Evolutionary conservation across 306 rosid species (phyloP).

Genomic region (Prunus mongolica): DNA sequence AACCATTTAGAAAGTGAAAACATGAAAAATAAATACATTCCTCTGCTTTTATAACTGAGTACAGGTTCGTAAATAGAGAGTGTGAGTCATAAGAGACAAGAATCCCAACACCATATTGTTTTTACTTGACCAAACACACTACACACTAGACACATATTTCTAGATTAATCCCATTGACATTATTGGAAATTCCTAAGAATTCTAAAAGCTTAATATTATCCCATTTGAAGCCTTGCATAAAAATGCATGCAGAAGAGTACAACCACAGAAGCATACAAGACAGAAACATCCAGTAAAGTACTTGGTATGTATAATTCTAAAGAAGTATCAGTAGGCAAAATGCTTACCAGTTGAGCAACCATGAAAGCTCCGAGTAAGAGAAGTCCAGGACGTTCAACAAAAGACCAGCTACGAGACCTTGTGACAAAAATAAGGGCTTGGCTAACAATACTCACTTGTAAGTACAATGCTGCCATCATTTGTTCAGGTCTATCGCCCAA

Average conservation of each 20-base stretch:
- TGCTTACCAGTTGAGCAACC: slow-evolving; percentile 85
- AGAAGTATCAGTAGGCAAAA: neutral
- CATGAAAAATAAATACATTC: neutral
- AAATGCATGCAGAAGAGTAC: no score
- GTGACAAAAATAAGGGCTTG: slow-evolving; percentile 97
- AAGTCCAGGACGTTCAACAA: slow-evolving; percentile 82
- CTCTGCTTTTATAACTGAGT: neutral
- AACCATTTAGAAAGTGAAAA: neutral
- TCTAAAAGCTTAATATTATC: no score
- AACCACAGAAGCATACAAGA: no score
- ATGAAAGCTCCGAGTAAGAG: slow-evolving; percentile 80
- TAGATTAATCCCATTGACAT: no score
- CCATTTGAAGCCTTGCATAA: no score
- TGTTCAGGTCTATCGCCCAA: slow-evolving; percentile 17
- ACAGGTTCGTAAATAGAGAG: neutral
- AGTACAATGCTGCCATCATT: slow-evolving; percentile 98
- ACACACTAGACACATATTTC: neutral
- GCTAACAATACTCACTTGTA: slow-evolving; percentile 97
- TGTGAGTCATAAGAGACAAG: neutral
- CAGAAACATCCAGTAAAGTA: no score
- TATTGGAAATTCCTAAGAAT: no score
- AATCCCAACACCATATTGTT: neutral
- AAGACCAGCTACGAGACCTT: slow-evolving; percentile 97
- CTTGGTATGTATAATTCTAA: neutral
- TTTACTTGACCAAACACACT: neutral